These are phyloP conservation scores for Calcarisporium arbuscula DNA, from an alignment of 2,329 filamentous ascomycete genomes.

Conservation along the genomic window DNA sequence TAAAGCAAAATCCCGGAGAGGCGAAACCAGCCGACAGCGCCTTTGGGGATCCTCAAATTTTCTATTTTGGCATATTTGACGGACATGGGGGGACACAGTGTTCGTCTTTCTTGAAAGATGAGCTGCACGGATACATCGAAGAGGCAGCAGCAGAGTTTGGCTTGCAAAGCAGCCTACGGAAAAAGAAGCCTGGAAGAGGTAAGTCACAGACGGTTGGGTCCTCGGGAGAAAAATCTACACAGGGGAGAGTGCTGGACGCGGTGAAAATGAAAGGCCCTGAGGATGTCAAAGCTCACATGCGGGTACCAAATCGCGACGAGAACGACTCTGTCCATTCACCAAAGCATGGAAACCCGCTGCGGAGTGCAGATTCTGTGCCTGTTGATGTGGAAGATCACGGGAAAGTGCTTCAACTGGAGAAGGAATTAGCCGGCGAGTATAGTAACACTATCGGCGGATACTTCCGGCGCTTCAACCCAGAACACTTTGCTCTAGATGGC, in stretches of 20 bases:
- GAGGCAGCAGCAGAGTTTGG: conserved; percentile 70
- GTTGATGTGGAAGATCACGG: conserved; percentile 46
- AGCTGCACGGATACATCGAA: conserved; percentile 85
- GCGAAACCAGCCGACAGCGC: conserved; percentile 68
- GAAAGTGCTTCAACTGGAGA: conserved; percentile 64
- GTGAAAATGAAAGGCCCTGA: conserved; percentile 45
- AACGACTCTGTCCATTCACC: conserved; percentile 27
- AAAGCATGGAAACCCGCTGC: conserved; percentile 28
- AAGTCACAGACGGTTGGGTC: conserved; percentile 15
- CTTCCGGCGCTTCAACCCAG: conserved; percentile 82
- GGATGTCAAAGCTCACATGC: conserved; percentile 33
- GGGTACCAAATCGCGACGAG: conserved; percentile 24
- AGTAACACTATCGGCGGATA: conserved; percentile 85
- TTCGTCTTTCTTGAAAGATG: conserved; percentile 76
- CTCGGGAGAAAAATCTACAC: conserved; percentile 14
- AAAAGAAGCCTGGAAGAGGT: conserved; percentile 26
- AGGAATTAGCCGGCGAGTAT: conserved; percentile 68
- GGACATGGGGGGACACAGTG: conserved; percentile 90
- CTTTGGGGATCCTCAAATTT: conserved; percentile 87
- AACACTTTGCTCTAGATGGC: conserved; percentile 54
- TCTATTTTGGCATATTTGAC: conserved; percentile 96
- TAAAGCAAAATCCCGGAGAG: conserved; percentile 46
- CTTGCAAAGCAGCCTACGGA: conserved; percentile 66
- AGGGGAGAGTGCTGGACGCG: conserved; percentile 20
- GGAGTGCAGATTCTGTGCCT: conserved; percentile 37